These are phyloP conservation scores for Clavispora asparagi DNA, from an alignment of 805 yeast genomes.

Conservation along the genomic window DNA sequence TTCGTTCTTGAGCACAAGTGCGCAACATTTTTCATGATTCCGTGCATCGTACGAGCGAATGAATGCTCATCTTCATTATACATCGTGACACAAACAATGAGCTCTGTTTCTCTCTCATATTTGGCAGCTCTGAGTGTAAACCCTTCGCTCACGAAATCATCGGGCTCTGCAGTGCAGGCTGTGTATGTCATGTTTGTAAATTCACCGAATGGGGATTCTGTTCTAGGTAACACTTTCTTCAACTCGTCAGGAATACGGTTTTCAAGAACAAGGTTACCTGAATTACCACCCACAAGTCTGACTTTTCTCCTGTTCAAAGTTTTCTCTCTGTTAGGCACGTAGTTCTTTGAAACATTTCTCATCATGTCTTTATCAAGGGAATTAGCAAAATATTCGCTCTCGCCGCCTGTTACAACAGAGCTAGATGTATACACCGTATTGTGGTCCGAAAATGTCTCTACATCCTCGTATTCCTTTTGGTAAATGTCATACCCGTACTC, in stretches of 20 bases:
- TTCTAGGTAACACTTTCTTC: constrained; percentile 75
- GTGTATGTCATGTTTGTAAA: constrained; percentile 95
- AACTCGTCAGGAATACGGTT: constrained; percentile 92
- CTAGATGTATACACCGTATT: constrained; percentile 15
- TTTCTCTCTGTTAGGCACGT: constrained; percentile 60
- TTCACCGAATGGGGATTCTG: constrained; percentile 77
- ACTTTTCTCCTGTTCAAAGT: constrained; percentile 69
- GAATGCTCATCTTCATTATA: constrained; percentile 91
- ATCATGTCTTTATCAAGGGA: constrained; percentile 45
- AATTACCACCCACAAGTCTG: constrained; percentile 51
- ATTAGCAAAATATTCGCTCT: constrained; percentile 38
- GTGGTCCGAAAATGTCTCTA: constrained; percentile 31
- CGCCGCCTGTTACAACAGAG: constrained; percentile 30
- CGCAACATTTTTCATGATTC: constrained; percentile 88
- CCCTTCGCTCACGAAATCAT: constrained; percentile 72
- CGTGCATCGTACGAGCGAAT: constrained; percentile 89
- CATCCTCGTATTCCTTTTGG: constrained; percentile 29
- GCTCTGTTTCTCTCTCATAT: constrained; percentile 84
- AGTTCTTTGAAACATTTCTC: constrained; percentile 37
- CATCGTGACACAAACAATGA: constrained; percentile 92
- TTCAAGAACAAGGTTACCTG: constrained; percentile 83
- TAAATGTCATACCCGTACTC: constrained; percentile 32
- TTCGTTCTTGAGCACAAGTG: constrained; percentile 77
- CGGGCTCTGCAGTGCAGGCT: constrained; percentile 93
- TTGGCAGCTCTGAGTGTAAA: constrained; percentile 84